Conservation (phyloP, 306 rosid genomes). For the Pterocarpus santalinus region DNA sequence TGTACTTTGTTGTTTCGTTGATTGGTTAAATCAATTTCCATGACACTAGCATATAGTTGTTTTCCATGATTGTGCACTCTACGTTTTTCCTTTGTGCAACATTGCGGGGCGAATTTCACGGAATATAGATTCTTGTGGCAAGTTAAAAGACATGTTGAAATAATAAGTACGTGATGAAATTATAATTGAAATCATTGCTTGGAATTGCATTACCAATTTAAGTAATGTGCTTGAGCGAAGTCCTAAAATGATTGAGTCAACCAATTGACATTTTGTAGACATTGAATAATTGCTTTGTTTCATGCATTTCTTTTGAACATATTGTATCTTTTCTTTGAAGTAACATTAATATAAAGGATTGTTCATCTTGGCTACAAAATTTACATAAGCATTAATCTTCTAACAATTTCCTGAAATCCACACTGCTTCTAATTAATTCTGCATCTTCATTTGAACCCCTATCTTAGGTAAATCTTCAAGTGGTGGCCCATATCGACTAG, state of each 20-base stretch:
- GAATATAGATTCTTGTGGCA: constrained; percentile 4
- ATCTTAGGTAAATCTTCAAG: constrained; percentile 37
- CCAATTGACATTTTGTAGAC: neutral
- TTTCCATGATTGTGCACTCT: constrained; percentile 36
- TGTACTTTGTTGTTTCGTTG: neutral
- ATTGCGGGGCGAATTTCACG: neutral
- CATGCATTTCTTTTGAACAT: constrained; percentile 1
- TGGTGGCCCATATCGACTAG: neutral
- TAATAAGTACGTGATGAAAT: neutral
- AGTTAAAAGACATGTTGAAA: constrained; percentile 34
- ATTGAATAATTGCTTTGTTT: constrained; percentile 13
- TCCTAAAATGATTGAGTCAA: no score
- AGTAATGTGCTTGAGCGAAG: no score
- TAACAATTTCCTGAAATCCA: neutral
- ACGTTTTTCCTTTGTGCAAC: constrained; percentile 30
- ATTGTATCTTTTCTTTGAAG: neutral
- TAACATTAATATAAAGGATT: neutral
- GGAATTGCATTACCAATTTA: neutral
- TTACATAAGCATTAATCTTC: constrained; percentile 12
- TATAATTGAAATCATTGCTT: constrained; percentile 10
- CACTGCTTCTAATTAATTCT: neutral
- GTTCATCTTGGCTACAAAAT: neutral
- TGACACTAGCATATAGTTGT: constrained; percentile 29
- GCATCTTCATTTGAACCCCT: constrained; percentile 18
- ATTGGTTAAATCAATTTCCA: constrained; percentile 36